These are phyloP conservation scores for Dendrobium nobile DNA, from an alignment of 106 monocot genomes.

Conservation along the genomic window DNA sequence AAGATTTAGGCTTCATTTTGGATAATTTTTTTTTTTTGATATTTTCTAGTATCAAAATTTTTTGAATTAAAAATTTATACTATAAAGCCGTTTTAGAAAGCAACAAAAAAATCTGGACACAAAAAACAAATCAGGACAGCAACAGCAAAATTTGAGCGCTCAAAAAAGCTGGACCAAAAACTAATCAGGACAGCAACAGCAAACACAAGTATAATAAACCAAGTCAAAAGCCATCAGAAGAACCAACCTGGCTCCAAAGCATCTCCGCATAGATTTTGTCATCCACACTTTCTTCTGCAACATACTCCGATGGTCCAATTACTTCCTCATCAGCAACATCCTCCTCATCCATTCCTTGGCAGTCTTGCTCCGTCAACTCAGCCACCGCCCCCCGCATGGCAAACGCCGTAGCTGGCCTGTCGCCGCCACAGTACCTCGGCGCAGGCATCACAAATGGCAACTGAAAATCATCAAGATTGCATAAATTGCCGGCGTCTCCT, in stretches of 20 bases:
- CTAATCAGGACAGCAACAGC: too few relatives aligned
- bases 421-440: slow-evolving; percentile 48
- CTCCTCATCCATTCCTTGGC: slow-evolving; percentile 31
- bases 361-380: slow-evolving; percentile 11
- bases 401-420: slow-evolving; percentile 64
- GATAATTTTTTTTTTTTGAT: too few relatives aligned
- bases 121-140: too few relatives aligned
- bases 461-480: slow-evolving; percentile 39
- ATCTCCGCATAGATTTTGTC: slow-evolving; percentile 85
- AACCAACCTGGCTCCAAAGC: slow-evolving; percentile 83
- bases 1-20: too few relatives aligned
- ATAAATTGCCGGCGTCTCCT: background rate
- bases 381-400: slow-evolving; percentile 66
- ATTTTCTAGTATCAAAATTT: too few relatives aligned
- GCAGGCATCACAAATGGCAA: slow-evolving; percentile 78
- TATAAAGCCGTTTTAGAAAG: too few relatives aligned
- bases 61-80: too few relatives aligned
- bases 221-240: slow-evolving; percentile 25
- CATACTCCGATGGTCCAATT: slow-evolving; percentile 15
- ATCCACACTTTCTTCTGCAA: slow-evolving; percentile 56
- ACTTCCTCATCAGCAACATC: slow-evolving; percentile 36
- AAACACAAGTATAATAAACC: too few relatives aligned
- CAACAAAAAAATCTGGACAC: too few relatives aligned
- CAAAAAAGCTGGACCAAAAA: too few relatives aligned
- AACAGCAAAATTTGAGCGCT: too few relatives aligned